Evolutionary conservation across 2,329 filamentous ascomycete species (phyloP), one percentile per base, ranked within the genome.

Genomic region (Xylariaceae sp.): DNA sequence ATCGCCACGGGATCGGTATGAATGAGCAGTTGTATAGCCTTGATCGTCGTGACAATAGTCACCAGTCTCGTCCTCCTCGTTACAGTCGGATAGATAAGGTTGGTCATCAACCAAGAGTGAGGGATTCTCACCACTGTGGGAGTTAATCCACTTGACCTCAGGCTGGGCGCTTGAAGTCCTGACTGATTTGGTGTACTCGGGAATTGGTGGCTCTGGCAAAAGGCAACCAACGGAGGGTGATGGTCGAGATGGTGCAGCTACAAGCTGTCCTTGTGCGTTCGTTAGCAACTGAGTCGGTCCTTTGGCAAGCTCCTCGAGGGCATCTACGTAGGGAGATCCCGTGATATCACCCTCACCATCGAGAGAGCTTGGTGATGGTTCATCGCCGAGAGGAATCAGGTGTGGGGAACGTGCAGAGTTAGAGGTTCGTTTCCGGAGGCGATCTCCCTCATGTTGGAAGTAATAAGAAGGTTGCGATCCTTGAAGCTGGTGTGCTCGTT

Each of bases 1-100:
- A 61, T 83, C 80, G 44, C 88, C 88, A 63, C 88, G 87, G 49
- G 91, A 89, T 27, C 83, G 80, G 60, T 84, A 83, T 8, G 89
- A 91, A 62, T 87, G 85, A 40, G 88, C 85, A 2, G 89, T 94
- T 29, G 85, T 85, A 54, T 88, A 89, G 27, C 88, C 91, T 55
- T 87, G 87, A 63, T 83, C 80, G 44, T 83, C 80, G 59, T 80
- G 81, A 41, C 69, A 64, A 39, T 73, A 76, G 59, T 91, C 19
- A 19, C 19, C 19, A 19, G 19, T 19, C 19, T 19, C 89, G 9
- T 88, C 77, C 58, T 91, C 88, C 8, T 88, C 87, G 30, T 92
- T 86, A 12, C 88, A 86, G 19, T 91, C 88, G 12, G 67, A 69
- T 19, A 65, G 47, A 26, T 67, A 65, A 26, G 54, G 46, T 11